A percentile compares a stretch with the other conserved stretches of the same genome.
These are phyloP conservation scores for Euclidium syriacum DNA, from an alignment of 345 rosid genomes.

Conservation along the genomic window DNA sequence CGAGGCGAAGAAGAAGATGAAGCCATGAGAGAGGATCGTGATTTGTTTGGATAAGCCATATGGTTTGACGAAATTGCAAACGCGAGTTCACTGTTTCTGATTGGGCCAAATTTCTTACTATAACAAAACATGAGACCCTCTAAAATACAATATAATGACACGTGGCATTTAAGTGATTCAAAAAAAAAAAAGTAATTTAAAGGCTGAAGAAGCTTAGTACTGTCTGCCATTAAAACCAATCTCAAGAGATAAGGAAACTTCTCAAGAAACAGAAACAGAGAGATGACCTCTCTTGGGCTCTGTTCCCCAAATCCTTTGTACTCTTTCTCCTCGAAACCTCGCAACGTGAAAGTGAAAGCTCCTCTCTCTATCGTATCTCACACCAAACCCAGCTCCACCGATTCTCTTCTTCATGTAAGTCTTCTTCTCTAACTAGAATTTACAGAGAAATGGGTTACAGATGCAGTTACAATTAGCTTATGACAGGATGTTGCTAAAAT, in stretches of 20 bases:
- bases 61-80: no score
- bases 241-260: slow-evolving; percentile 24
- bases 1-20: no score
- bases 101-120: no score
- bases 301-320: slow-evolving; percentile 37
- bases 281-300: slow-evolving; percentile 31
- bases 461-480: no score
- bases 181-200: background rate
- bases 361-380: slow-evolving; percentile 25
- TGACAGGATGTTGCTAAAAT: slow-evolving; percentile 30
- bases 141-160: background rate
- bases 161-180: background rate
- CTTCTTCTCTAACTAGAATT: background rate
- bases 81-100: no score
- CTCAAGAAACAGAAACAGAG: background rate
- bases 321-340: slow-evolving; percentile 25
- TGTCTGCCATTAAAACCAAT: slow-evolving; percentile 21
- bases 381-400: slow-evolving; percentile 17
- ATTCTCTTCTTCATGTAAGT: slow-evolving; percentile 28
- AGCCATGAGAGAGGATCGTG: no score
- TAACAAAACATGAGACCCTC: background rate
- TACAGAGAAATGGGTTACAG: background rate
- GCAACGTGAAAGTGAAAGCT: slow-evolving; percentile 21
- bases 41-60: no score
- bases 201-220: background rate